Evolutionary conservation across 129 eudicot genomes (phyloP), one percentile per base, ranked within the genome.

Genomic region (Chrysanthemum makinoi): DNA sequence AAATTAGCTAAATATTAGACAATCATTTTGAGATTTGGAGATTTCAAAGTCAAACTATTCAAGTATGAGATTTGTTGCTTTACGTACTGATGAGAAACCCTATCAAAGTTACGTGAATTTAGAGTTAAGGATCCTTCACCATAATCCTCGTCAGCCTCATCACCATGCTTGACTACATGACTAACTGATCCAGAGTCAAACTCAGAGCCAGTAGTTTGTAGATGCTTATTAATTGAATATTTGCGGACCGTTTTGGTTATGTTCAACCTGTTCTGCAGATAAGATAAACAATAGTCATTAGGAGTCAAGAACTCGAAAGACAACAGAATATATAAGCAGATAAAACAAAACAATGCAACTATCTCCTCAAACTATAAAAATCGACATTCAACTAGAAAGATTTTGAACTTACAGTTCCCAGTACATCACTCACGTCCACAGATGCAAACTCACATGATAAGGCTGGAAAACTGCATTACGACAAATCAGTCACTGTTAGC

Each of bases 391-490:
- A 49, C 3, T 22, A 20, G 24, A n/a, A 52, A 70, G 24, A 44
- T 24, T 16, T 22, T 54, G 73, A 73, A 81, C 96, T 87, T 88
- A 94, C 99, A 49, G 99, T 94, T 83, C 99, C 99, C 83, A 94
- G 66, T 66, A 84, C 99, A 84, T 94, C 99, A 70, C 95, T 94
- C 91, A 94, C 82, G 72, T 90, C 96, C 66, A 94, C 94, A 1
- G 99, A 94, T 72, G 99, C 99, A 88, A 94, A 94, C 84, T 94
- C 99, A 75, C 99, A 94, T 59, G 99, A 90, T 62, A 94, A 76
- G 22, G 97, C 97, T 24, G 97, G 99, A 83, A 94, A 90, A 80
- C 99, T 94, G 70, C 86, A 83, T 49, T 39, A 19, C 53, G 10
- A 62, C 20, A 59, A 60, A 33, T 60, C 35, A 75, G 18, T 6